A percentile compares a stretch with the other conserved stretches of the same genome.
Conservation (phyloP, 306 rosid genomes). For the Cucurbita pepo region DNA sequence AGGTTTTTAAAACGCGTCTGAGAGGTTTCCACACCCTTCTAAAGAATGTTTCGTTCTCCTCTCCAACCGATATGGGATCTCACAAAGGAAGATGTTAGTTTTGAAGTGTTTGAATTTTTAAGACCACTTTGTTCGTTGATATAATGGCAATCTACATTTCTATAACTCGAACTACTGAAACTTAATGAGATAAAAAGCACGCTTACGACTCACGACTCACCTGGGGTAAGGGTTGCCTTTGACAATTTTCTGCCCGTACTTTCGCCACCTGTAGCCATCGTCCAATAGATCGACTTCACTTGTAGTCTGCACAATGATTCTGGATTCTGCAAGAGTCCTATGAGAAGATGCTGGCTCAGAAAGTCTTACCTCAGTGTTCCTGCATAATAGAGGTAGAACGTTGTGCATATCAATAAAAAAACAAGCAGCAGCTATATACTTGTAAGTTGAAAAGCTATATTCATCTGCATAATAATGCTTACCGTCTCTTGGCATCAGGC, state of each 20-base stretch:
- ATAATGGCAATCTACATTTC: no score
- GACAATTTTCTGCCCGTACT: conserved; percentile 74
- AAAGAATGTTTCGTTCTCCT: no score
- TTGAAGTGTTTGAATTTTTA: not conserved
- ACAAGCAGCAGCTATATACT: not conserved
- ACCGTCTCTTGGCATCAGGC: conserved; percentile 64
- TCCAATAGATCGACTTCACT: conserved; percentile 79
- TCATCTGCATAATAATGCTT: not conserved
- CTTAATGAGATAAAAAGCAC: not conserved
- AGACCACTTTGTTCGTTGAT: not conserved
- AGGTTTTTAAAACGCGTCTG: no score
- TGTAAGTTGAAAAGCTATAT: not conserved
- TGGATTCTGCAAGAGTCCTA: conserved; percentile 59
- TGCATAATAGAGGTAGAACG: conserved; percentile 13
- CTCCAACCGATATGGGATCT: no score
- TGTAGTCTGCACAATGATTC: conserved; percentile 78
- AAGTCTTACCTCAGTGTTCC: conserved; percentile 30
- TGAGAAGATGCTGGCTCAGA: conserved; percentile 50
- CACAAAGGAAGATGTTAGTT: not conserved
- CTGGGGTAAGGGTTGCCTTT: conserved; percentile 85
- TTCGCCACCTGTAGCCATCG: conserved; percentile 83
- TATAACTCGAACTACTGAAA: no score
- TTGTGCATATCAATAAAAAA: not conserved
- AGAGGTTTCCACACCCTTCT: no score
- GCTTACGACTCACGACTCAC: conserved; percentile 9